Percentiles rank a stretch among this genome's conserved stretches.
Evolutionary conservation across 805 yeast species (phyloP).

Genomic region (Ogataea paraovalis): DNA sequence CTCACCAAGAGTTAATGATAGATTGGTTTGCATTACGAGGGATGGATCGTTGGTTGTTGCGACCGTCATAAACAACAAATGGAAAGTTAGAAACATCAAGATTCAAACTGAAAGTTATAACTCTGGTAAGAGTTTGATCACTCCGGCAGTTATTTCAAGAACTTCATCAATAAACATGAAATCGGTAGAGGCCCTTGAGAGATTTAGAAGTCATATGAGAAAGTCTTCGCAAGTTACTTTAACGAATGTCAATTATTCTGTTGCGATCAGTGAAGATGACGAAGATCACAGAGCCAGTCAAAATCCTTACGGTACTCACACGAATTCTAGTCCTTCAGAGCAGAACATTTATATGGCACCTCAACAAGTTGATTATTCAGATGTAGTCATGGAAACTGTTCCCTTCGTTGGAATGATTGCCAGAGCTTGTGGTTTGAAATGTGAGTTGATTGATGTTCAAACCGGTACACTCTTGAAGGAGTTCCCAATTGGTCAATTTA

Average conservation of each 20-base stretch:
- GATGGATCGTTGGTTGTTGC: constrained; percentile 55
- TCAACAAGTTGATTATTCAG: constrained; percentile 13
- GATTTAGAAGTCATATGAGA: constrained; percentile 9
- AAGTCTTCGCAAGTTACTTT: constrained; percentile 10
- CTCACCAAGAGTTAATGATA: constrained; percentile 73
- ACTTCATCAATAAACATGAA: constrained; percentile 20
- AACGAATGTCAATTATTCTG: constrained; percentile 3
- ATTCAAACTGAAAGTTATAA: constrained; percentile 47
- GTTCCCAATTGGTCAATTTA: constrained; percentile 59
- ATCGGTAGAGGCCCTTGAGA: constrained; percentile 15
- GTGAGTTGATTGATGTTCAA: constrained; percentile 73
- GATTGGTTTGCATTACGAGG: constrained; percentile 53
- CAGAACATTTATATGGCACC: neutral
- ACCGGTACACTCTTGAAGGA: constrained; percentile 67
- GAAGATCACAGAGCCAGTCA: neutral
- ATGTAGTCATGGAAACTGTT: constrained; percentile 44
- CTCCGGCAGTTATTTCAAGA: constrained; percentile 35
- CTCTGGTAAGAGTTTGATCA: constrained; percentile 35
- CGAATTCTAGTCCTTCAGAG: neutral
- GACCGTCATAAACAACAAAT: constrained; percentile 59
- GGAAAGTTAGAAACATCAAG: constrained; percentile 54
- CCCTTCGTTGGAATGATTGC: constrained; percentile 75
- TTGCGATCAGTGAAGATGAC: neutral
- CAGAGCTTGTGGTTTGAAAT: constrained; percentile 49
- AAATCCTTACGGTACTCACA: neutral